Evolutionary conservation across 2,329 filamentous ascomycete genomes (phyloP).

Genomic region (Chaetomium olivaceum): DNA sequence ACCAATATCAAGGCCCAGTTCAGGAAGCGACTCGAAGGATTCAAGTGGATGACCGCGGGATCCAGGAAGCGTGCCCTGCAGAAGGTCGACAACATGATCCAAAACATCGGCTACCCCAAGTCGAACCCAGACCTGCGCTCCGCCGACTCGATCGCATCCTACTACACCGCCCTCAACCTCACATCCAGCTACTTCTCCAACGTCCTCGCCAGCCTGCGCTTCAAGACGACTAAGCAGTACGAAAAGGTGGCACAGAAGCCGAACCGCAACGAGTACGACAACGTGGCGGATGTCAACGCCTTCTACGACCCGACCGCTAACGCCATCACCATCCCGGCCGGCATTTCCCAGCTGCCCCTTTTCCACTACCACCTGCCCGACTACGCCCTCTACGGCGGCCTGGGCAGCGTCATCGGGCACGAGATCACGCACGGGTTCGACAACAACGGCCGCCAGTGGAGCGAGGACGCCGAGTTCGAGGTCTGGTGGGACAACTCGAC

Average conservation of each 20-base stretch:
- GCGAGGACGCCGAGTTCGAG: conserved; percentile 63
- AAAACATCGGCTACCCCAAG: conserved; percentile 62
- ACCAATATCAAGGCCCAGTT: conserved; percentile 69
- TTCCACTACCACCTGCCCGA: conserved; percentile 64
- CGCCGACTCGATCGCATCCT: conserved; percentile 52
- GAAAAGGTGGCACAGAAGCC: conserved; percentile 59
- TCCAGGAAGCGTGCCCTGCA: conserved; percentile 60
- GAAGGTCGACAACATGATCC: conserved; percentile 66
- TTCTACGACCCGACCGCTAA: conserved; percentile 67
- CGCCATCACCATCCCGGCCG: conserved; percentile 68
- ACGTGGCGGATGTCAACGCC: conserved; percentile 48
- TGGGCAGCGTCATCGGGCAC: conserved; percentile 38
- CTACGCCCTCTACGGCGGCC: conserved; percentile 69
- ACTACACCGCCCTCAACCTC: conserved; percentile 48
- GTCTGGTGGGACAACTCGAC: conserved; percentile 68
- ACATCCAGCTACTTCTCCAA: conserved; percentile 58
- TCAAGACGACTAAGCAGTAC: conserved; percentile 33
- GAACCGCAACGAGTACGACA: conserved; percentile 41
- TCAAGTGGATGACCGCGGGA: conserved; percentile 65
- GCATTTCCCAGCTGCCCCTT: conserved; percentile 68
- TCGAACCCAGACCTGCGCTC: conserved; percentile 48
- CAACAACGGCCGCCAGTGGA: conserved; percentile 63
- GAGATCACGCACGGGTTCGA: conserved; percentile 65
- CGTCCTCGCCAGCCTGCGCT: conserved; percentile 41
- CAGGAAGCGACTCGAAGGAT: conserved; percentile 56